These are phyloP conservation scores for Inonotus obliquus DNA, from an alignment of 1,284 basidiomycete genomes.

Conservation along the genomic window DNA sequence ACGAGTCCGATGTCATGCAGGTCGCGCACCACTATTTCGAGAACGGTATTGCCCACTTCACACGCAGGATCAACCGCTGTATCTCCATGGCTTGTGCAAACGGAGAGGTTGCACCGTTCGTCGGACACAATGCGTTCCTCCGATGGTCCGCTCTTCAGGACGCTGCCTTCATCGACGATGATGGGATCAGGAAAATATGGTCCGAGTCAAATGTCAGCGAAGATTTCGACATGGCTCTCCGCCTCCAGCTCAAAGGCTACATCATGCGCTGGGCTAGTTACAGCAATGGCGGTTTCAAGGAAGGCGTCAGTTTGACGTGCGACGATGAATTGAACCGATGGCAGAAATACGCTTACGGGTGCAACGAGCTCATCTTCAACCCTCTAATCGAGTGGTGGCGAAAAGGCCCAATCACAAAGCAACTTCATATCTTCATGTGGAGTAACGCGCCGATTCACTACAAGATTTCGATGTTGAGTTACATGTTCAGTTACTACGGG, in stretches of 20 bases:
- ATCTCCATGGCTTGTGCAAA: slow-evolving; percentile 75
- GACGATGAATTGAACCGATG: slow-evolving; percentile 81
- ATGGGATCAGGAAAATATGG: slow-evolving; percentile 73
- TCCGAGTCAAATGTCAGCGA: slow-evolving; percentile 81
- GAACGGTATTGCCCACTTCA: slow-evolving; percentile 81
- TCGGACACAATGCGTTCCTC: slow-evolving; percentile 86
- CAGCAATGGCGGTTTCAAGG: slow-evolving; percentile 74
- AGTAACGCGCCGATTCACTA: slow-evolving; percentile 74
- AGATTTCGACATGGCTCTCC: slow-evolving; percentile 73
- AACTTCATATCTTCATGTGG: slow-evolving; percentile 74
- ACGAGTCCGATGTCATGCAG: slow-evolving; percentile 83
- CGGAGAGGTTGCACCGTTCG: slow-evolving; percentile 80
- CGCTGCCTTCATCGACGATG: slow-evolving; percentile 63
- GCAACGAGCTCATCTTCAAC: slow-evolving; percentile 74
- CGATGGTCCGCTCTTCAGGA: slow-evolving; percentile 84
- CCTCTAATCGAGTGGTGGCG: slow-evolving; percentile 68
- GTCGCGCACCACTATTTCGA: slow-evolving; percentile 85
- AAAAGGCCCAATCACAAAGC: slow-evolving; percentile 71
- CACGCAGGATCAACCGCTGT: slow-evolving; percentile 69
- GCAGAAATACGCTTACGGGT: slow-evolving; percentile 83
- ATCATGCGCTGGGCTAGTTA: slow-evolving; percentile 83
- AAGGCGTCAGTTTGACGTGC: slow-evolving; percentile 78
- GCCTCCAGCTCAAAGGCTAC: slow-evolving; percentile 64
- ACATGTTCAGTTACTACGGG: slow-evolving; percentile 87
- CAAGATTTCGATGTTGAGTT: slow-evolving; percentile 73